Percentiles rank a stretch among this genome's conserved stretches.
These are phyloP conservation scores for Scenedesmus sp. DNA, from an alignment of 163 green algal genomes.

Conservation along the genomic window DNA sequence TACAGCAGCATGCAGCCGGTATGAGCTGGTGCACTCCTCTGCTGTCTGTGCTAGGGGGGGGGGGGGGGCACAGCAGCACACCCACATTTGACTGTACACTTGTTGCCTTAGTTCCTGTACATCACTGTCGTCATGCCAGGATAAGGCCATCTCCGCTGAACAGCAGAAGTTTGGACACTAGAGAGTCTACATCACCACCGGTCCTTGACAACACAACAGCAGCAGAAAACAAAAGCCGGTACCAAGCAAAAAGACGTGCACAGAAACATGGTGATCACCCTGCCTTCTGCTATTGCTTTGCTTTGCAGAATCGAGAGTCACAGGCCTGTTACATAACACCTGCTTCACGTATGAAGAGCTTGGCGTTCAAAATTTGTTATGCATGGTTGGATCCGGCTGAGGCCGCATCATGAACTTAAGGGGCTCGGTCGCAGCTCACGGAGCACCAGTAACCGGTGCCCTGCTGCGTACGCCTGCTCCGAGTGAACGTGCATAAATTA, in stretches of 20 bases:
- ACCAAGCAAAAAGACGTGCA: not conserved
- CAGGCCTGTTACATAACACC: not conserved
- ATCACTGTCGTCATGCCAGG: constrained; percentile 45
- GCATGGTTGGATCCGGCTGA: no score
- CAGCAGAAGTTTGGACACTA: constrained; percentile 12
- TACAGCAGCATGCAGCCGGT: not conserved
- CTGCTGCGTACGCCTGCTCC: not conserved
- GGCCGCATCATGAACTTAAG: no score
- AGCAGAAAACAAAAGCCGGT: not conserved
- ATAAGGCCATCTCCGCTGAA: not conserved
- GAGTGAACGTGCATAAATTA: not conserved
- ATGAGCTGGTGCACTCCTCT: constrained; percentile 2
- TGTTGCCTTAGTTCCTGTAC: constrained; percentile 31
- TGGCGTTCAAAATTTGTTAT: no score
- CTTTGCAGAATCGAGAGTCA: not conserved
- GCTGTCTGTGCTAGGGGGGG: not conserved
- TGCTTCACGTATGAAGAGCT: not conserved
- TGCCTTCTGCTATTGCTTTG: not conserved
- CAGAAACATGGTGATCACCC: not conserved
- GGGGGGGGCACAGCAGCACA: not conserved
- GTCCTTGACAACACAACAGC: not conserved
- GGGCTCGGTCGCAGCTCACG: not conserved
- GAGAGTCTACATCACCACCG: constrained; percentile 1
- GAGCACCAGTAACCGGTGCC: not conserved
- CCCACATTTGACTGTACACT: constrained; percentile 48